Base-by-base conservation (phyloP, 768 basidiomycete genomes). In the Tephrocybe sp. region DNA sequence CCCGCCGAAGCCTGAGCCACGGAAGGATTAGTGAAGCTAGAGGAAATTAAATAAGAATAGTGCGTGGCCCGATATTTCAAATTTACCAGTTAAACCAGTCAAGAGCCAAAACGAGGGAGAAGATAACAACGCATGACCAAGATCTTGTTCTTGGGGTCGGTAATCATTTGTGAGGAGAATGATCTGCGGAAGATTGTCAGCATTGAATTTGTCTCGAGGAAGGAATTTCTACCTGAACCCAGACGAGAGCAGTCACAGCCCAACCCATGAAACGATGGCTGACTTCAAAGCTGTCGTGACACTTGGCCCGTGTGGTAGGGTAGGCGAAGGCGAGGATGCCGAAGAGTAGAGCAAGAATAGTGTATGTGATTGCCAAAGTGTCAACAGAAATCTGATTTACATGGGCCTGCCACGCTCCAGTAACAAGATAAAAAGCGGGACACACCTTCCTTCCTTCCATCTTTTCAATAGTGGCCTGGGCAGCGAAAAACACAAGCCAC, bases 151-250 rank as follows among this genome's bases (percentile, higher is more conserved):
- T 2, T 26, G 56, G 72, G 51, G 44, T 34, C 48, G 50, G 30
- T 80, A 81, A 58, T 84, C 83, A 51, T 82, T 82, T 4, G 72
- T 77, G 23, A 84, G 66, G 4, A 80, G 69, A 20, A 80, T 59
- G 36, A 81, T 73, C 76, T 81, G 21, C 18, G 3, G 14, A 34
- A 36, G 6, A 28, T 3, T 20, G 14, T 47, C 3, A 41, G 24
- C n/a, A 3, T 37, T 28, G 26, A 45, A 8, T 4, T 14, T 21
- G 14, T 14, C 17, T 4, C 2, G 14, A 32, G 18, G 18, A 45
- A 15, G 15, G 12, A 33, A 9, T 3, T 7, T 7, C 30, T 11
- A 73, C 71, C 65, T 73, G 75, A 9, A 51, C 63, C 77, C 76
- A 78, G 7, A 77, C 73, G 18, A 77, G 56, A 28, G 68, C 70